phyloP scores from a whole-genome alignment of 2,329 filamentous ascomycete genomes.

The Bipolaris zeicola region DNA sequence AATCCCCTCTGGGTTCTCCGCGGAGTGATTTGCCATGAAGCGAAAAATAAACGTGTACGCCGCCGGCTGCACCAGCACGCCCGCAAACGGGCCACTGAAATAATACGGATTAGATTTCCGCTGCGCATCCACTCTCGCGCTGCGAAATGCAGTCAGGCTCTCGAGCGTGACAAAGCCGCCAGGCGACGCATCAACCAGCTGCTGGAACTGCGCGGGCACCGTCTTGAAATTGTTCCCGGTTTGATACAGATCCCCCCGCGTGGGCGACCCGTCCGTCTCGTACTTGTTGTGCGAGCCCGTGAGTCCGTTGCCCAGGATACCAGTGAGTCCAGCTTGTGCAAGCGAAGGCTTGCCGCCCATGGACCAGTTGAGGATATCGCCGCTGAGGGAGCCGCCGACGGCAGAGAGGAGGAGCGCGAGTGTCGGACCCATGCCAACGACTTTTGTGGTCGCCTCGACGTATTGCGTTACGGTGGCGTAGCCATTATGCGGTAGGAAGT shows the following conservation, averaged over 20 bases:
- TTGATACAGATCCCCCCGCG: slow-evolving; percentile 29
- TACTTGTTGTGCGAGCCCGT: slow-evolving; percentile 34
- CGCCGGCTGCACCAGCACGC: slow-evolving; percentile 32
- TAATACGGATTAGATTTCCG: slow-evolving; percentile 26
- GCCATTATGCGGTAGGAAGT: slow-evolving; percentile 30
- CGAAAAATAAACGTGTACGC: slow-evolving; percentile 36
- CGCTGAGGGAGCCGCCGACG: slow-evolving; percentile 25
- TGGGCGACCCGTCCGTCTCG: slow-evolving; percentile 31
- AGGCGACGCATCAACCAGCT: slow-evolving; percentile 27
- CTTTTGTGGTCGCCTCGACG: slow-evolving; percentile 25
- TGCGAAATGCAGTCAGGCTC: slow-evolving; percentile 27
- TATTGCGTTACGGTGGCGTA: slow-evolving; percentile 30
- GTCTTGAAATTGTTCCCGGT: slow-evolving; percentile 31
- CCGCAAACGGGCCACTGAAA: slow-evolving; percentile 32
- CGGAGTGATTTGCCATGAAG: slow-evolving; percentile 35
- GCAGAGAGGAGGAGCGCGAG: slow-evolving; percentile 26
- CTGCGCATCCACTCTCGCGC: slow-evolving; percentile 27
- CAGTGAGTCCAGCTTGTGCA: slow-evolving; percentile 24
- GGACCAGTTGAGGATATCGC: slow-evolving; percentile 27
- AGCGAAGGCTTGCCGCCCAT: slow-evolving; percentile 32
- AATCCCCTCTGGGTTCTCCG: slow-evolving; percentile 21
- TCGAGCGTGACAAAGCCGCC: slow-evolving; percentile 29
- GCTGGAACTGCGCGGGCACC: slow-evolving; percentile 28
- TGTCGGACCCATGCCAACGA: slow-evolving; percentile 28
- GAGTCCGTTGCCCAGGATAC: slow-evolving; percentile 26